Evolutionary conservation across 371 early-diverging fungal species (phyloP), one percentile per base, ranked within the genome.

Genomic region (Mucor ambiguus): DNA sequence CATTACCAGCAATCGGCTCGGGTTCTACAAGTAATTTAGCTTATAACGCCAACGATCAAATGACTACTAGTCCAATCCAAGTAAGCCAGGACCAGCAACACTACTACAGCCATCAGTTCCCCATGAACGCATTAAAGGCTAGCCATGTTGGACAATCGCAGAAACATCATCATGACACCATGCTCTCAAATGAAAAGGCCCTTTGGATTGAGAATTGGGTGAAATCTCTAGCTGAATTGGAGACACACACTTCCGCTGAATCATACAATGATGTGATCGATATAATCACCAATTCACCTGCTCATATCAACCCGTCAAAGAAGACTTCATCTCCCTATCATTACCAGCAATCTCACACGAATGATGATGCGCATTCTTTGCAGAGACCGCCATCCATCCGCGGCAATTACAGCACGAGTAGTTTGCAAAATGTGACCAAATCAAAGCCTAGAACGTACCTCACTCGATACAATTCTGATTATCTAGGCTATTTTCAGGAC

Each of bases 131-230:
- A 9, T n/a, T 56, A 29, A 20, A 16, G 57, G n/a, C 33, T 56
- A 56, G 33, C 20, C 29, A 33, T 9, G 58, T 35, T 35, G 58
- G 33, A 24, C 58, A 58, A 33, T 37, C 11, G 38, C 58, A 22
- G n/a, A 58, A 33, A 12, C 35, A 58, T 35, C 37, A 37, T 38
- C 33, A 24, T 58, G 46, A 46, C 22, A 22, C 46, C 46, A 46
- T 46, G 20, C 26, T 67, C 11, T 67, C 67, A 28, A 41, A 56
- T 7, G 68, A 72, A 26, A 72, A 72, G 32, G 49, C 38, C 14
- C n/a, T 63, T 2, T 72, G 72, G 72, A 68, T 72, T 8, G 72
- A 72, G n/a, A 61, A 66, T 38, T 72, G 72, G 72, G 57, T 67
- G 8, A 67, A 67, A 20, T 72, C 72, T 18, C 29, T 72, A 4